A percentile compares a stretch with the other conserved stretches of the same genome.
These are phyloP conservation scores for Wickerhamomyces chaumierensis DNA, from an alignment of 805 yeast genomes.

Conservation along the genomic window DNA sequence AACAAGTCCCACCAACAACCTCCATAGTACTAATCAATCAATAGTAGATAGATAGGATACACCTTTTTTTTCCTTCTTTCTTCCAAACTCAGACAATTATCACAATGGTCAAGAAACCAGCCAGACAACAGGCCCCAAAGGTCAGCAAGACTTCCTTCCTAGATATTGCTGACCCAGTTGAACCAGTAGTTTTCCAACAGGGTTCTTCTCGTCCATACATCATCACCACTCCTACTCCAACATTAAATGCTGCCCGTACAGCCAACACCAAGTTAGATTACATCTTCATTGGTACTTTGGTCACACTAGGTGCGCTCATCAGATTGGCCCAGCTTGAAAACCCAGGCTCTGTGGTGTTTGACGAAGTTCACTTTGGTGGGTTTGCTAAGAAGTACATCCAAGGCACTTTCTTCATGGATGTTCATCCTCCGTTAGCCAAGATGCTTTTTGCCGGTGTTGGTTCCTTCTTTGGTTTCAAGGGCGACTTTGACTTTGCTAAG, in stretches of 20 bases:
- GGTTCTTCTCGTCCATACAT: slow-evolving; percentile 48
- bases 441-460: slow-evolving; percentile 68
- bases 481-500: slow-evolving; percentile 53
- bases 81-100: no score
- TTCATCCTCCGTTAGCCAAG: slow-evolving; percentile 73
- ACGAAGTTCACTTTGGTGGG: slow-evolving; percentile 95
- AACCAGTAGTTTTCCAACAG: slow-evolving; percentile 34
- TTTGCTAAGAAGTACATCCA: slow-evolving; percentile 74
- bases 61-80: no score
- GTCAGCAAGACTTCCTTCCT: neutral
- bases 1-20: no score
- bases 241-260: slow-evolving; percentile 29
- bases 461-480: slow-evolving; percentile 56
- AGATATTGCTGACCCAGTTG: slow-evolving; percentile 22
- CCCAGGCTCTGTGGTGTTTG: slow-evolving; percentile 83
- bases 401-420: slow-evolving; percentile 60
- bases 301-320: slow-evolving; percentile 40
- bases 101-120: slow-evolving; percentile 8
- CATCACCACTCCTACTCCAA: slow-evolving; percentile 36
- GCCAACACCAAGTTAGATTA: slow-evolving; percentile 27
- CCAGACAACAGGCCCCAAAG: neutral
- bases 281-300: slow-evolving; percentile 28
- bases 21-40: no score
- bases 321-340: slow-evolving; percentile 49
- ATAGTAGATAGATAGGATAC: no score